Conservation (phyloP, 768 basidiomycete genomes). For the Lepiota subincarnata region DNA sequence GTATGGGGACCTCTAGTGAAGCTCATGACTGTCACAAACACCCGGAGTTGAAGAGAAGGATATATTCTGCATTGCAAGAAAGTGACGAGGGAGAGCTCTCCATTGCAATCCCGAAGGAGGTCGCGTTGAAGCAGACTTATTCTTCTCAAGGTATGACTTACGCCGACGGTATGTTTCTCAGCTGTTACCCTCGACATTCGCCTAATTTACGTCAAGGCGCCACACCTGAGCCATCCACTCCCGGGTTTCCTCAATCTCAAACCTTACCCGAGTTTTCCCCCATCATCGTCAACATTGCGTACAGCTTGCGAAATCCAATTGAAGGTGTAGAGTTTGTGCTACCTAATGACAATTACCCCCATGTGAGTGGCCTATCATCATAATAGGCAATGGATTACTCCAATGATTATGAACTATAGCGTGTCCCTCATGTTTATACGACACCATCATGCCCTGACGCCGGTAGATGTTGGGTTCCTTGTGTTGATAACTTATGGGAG, state of each 20-base stretch:
- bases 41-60: conserved; percentile 87
- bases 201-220: conserved; percentile 39
- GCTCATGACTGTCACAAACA: conserved; percentile 81
- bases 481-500: conserved; percentile 92
- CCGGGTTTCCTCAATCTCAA: conserved; percentile 30
- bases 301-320: conserved; percentile 76
- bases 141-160: conserved; percentile 34
- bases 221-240: conserved; percentile 83
- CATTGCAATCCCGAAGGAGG: conserved; percentile 77
- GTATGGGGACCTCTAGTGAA: conserved; percentile 46
- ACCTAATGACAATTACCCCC: conserved; percentile 78
- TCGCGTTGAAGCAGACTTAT: conserved; percentile 56
- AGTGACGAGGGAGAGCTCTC: conserved; percentile 93
- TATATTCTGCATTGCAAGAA: conserved; percentile 89
- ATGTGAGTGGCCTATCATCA: conserved; percentile 48
- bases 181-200: not conserved
- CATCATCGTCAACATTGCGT: conserved; percentile 71
- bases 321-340: conserved; percentile 84
- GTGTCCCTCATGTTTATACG: conserved; percentile 91
- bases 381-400: not conserved
- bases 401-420: conserved; percentile 39
- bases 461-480: conserved; percentile 99
- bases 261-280: conserved; percentile 65
- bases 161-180: conserved; percentile 51
- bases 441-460: conserved; percentile 83